A percentile compares a stretch with the other conserved stretches of the same genome.
Evolutionary conservation across 345 rosid genomes (phyloP).

Genomic region (Psidium guajava): DNA sequence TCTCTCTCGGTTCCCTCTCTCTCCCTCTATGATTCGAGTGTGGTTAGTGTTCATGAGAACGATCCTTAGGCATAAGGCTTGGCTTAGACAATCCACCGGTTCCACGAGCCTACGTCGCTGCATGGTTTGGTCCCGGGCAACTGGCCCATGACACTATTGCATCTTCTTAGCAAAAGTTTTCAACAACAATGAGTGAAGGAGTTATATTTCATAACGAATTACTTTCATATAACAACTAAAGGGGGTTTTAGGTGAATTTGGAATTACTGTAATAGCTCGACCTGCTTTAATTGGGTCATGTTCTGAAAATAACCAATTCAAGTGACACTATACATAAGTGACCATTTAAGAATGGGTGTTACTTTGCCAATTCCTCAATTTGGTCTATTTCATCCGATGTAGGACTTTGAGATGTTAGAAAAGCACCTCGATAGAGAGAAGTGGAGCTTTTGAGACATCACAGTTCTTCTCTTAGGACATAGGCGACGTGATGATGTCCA

Average conservation of each 20-base stretch:
- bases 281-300: not conserved
- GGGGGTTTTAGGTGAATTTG: not conserved
- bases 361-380: not conserved
- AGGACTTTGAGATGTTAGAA: not conserved
- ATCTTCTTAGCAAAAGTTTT: not conserved
- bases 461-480: not conserved
- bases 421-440: not conserved
- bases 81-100: no score
- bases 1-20: no score
- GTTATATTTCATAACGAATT: not conserved
- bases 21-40: no score
- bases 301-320: not conserved
- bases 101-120: no score
- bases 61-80: no score
- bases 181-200: not conserved
- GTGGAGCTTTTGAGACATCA: not conserved
- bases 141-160: not conserved
- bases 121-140: no score
- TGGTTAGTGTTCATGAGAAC: no score
- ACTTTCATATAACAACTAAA: not conserved
- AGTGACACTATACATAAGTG: not conserved
- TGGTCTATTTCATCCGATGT: not conserved
- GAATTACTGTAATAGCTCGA: not conserved
- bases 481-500: not conserved
- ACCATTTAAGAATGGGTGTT: not conserved